Conservation (phyloP, 164 flowering plant species). For the Chloranthus sessilifolius region DNA sequence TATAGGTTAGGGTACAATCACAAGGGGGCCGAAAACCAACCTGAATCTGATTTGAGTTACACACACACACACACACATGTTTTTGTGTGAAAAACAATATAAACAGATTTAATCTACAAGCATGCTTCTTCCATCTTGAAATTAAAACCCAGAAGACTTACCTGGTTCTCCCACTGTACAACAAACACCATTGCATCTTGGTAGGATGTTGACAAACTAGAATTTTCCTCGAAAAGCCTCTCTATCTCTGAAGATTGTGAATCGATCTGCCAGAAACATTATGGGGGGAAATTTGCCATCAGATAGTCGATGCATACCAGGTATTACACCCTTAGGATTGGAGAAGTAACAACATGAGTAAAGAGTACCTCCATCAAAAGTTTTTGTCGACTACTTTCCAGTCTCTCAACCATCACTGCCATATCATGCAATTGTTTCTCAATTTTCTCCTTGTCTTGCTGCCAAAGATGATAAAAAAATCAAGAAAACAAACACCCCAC, state of each 20-base stretch:
- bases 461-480: conserved; percentile 15
- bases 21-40: too few relatives aligned
- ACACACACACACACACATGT: too few relatives aligned
- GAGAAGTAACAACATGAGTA: background rate
- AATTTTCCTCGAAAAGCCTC: conserved; percentile 89
- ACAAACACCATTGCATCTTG: conserved; percentile 55
- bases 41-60: too few relatives aligned
- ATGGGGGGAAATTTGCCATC: conserved; percentile 8
- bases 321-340: too few relatives aligned
- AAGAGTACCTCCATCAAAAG: conserved; percentile 69
- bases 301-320: conserved; percentile 5
- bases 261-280: conserved; percentile 60
- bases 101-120: background rate
- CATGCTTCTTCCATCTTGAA: background rate
- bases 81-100: background rate
- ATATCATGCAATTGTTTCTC: conserved; percentile 93
- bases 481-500: background rate
- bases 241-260: conserved; percentile 94
- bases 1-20: too few relatives aligned
- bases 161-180: conserved; percentile 90
- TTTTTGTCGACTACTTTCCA: conserved; percentile 89
- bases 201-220: conserved; percentile 62
- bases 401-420: conserved; percentile 83
- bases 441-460: conserved; percentile 89
- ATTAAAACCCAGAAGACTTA: conserved; percentile 12